Evolutionary conservation across 192 early-diverging fungal species (phyloP).

Genomic region (Rhizoclosmatium globosum): DNA sequence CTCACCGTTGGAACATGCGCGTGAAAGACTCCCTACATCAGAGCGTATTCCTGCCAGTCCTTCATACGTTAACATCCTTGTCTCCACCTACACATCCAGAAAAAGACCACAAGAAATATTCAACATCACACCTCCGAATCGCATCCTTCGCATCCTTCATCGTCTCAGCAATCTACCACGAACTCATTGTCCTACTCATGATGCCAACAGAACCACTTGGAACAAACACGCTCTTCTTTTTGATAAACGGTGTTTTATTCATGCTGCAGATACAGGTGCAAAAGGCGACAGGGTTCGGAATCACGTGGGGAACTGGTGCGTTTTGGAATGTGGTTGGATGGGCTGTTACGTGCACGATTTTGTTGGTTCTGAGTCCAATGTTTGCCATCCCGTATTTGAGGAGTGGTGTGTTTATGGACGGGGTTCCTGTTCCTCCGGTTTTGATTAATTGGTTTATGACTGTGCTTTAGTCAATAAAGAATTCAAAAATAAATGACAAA

Average conservation of each 20-base stretch:
- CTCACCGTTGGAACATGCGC: not conserved
- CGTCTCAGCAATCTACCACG: not conserved
- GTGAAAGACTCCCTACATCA: not conserved
- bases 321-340: not conserved
- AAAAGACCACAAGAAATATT: not conserved
- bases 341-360: not conserved
- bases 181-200: not conserved
- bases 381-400: not conserved
- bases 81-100: too few relatives aligned
- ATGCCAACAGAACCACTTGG: not conserved
- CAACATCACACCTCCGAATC: not conserved
- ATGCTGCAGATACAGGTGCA: not conserved
- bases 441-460: too few relatives aligned
- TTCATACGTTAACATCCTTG: too few relatives aligned
- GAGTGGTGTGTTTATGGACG: not conserved
- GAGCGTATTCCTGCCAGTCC: not conserved
- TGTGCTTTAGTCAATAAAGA: too few relatives aligned
- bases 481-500: too few relatives aligned
- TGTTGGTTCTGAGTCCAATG: not conserved
- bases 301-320: not conserved
- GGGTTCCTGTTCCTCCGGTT: not conserved
- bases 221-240: not conserved
- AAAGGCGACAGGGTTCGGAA: not conserved
- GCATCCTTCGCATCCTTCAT: not conserved
- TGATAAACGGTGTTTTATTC: not conserved